These are phyloP conservation scores for Lophiostoma macrostomum DNA, from an alignment of 495 filamentous ascomycete species.

Conservation along the genomic window DNA sequence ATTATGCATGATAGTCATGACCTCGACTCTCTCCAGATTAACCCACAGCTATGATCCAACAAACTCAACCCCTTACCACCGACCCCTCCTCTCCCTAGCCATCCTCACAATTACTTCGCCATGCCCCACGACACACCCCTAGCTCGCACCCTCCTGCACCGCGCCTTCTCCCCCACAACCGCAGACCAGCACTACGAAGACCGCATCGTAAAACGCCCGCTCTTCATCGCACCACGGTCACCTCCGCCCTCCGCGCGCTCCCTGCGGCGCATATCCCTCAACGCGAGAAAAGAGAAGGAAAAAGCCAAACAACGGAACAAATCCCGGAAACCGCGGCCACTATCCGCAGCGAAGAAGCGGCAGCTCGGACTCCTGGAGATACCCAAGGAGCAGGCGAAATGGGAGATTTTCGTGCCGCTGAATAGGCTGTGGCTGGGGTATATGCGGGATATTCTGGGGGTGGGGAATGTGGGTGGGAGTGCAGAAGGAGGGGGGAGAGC, in stretches of 20 bases:
- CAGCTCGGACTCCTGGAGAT: conserved; percentile 68
- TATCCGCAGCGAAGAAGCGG: conserved; percentile 80
- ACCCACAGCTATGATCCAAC: too few relatives aligned
- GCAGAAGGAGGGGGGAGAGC: conserved; percentile 34
- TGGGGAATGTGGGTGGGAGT: conserved; percentile 32
- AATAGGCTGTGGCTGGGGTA: conserved; percentile 79
- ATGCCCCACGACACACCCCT: conserved; percentile 43
- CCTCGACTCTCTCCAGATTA: too few relatives aligned
- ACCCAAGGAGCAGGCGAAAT: conserved; percentile 63
- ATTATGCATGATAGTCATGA: too few relatives aligned
- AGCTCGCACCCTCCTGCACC: conserved; percentile 64
- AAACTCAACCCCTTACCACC: too few relatives aligned
- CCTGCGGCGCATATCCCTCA: conserved; percentile 55
- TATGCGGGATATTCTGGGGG: conserved; percentile 68
- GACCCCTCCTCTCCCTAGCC: too few relatives aligned
- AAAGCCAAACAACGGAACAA: conserved; percentile 51
- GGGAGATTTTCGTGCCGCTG: conserved; percentile 71
- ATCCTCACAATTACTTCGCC: too few relatives aligned
- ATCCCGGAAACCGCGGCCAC: conserved; percentile 59
- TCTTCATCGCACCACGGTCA: conserved; percentile 71
- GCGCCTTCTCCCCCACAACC: conserved; percentile 69
- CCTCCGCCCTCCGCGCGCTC: conserved; percentile 44
- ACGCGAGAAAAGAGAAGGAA: conserved; percentile 50
- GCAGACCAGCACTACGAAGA: conserved; percentile 70
- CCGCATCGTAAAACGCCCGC: conserved; percentile 76